Conservation (phyloP, 2,329 filamentous ascomycete genomes). For the Botrytis squamosa region DNA sequence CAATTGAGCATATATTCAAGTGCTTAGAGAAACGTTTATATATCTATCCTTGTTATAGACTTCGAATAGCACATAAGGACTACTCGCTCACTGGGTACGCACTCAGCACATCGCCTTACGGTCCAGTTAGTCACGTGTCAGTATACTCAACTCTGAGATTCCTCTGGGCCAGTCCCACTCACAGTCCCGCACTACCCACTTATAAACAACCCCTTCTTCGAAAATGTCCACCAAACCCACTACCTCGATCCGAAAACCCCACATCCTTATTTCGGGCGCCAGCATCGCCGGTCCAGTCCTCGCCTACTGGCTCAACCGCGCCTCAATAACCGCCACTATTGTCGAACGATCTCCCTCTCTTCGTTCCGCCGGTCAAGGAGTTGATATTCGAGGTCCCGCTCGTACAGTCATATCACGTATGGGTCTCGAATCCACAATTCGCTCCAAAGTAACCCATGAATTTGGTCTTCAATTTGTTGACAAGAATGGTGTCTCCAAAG, state of each 20-base stretch:
- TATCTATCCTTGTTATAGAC: too few relatives aligned
- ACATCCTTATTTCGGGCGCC: constrained; percentile 40
- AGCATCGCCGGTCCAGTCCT: constrained; percentile 44
- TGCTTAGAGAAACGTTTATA: too few relatives aligned
- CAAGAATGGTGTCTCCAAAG: constrained; percentile 41
- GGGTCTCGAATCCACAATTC: constrained; percentile 44
- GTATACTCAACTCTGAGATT: not conserved
- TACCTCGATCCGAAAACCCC: not conserved
- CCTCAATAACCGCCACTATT: constrained; percentile 42
- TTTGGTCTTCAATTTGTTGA: constrained; percentile 46
- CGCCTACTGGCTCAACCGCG: constrained; percentile 49
- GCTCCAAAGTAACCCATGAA: constrained; percentile 42
- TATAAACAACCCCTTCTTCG: not conserved
- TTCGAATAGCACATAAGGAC: not conserved
- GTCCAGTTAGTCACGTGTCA: not conserved
- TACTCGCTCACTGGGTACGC: too few relatives aligned
- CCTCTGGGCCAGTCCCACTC: too few relatives aligned
- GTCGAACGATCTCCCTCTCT: constrained; percentile 45
- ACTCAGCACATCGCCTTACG: not conserved
- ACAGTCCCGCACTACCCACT: not conserved
- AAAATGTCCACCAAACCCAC: not conserved
- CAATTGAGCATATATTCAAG: not conserved
- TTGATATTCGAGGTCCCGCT: constrained; percentile 51
- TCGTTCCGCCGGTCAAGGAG: constrained; percentile 49
- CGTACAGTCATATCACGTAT: constrained; percentile 44